These are phyloP conservation scores for Lentinula aciculospora DNA, from an alignment of 768 basidiomycete species.

Conservation along the genomic window DNA sequence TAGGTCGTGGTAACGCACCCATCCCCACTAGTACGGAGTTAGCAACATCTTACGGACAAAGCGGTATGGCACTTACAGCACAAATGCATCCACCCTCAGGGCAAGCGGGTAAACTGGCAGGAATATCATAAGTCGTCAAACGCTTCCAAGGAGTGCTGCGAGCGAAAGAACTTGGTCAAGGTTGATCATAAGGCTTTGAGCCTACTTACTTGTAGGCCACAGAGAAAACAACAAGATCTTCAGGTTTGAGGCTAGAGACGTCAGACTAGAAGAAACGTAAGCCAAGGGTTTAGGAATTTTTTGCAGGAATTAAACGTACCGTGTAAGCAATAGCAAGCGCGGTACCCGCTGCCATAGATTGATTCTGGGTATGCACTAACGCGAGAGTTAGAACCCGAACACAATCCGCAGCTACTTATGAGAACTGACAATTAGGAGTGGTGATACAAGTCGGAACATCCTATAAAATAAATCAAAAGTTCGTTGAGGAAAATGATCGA, in stretches of 20 bases:
- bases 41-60: background rate
- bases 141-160: constrained; percentile 50
- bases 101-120: constrained; percentile 43
- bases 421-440: constrained; percentile 39
- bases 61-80: constrained; percentile 4
- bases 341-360: constrained; percentile 46
- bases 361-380: constrained; percentile 48
- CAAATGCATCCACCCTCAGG: constrained; percentile 41
- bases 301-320: constrained; percentile 18
- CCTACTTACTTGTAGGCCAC: constrained; percentile 38
- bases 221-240: constrained; percentile 48
- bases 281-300: background rate
- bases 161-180: background rate
- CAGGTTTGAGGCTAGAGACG: constrained; percentile 36
- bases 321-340: constrained; percentile 52
- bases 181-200: background rate
- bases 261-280: constrained; percentile 30
- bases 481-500: background rate
- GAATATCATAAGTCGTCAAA: constrained; percentile 39
- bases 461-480: constrained; percentile 19
- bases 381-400: background rate
- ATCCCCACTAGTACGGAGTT: constrained; percentile 37
- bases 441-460: constrained; percentile 37
- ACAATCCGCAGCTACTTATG: background rate
- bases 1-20: constrained; percentile 29